These are phyloP conservation scores for Trichoderma sp. DNA, from an alignment of 2,329 filamentous ascomycete genomes.

Conservation along the genomic window DNA sequence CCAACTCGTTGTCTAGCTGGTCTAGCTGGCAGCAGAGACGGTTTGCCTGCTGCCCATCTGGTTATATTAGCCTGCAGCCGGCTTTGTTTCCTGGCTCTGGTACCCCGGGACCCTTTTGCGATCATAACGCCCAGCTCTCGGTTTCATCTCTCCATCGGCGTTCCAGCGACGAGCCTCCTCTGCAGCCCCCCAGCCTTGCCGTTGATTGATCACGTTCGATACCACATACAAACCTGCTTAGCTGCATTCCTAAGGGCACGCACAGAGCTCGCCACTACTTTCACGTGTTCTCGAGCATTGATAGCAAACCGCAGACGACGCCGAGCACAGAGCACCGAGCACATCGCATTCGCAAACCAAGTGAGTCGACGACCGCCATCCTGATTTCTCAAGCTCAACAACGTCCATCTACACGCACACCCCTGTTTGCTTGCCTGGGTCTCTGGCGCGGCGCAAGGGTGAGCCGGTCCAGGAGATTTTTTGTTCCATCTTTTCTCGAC, in stretches of 20 bases:
- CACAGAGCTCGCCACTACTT: neutral
- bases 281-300: neutral
- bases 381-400: neutral
- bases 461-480: conserved; percentile 23
- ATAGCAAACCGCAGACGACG: neutral
- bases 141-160: conserved; percentile 5
- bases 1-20: neutral
- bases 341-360: neutral
- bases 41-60: neutral
- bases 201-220: neutral
- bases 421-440: conserved; percentile 19
- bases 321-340: neutral
- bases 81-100: conserved; percentile 2
- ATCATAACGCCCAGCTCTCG: conserved; percentile 23
- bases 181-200: neutral
- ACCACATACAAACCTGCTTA: neutral
- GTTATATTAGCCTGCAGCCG: conserved; percentile 16
- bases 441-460: conserved; percentile 21
- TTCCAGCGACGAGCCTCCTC: neutral
- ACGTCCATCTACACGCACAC: neutral
- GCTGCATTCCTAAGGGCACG: neutral
- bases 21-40: neutral
- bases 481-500: conserved; percentile 19
- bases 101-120: conserved; percentile 31
- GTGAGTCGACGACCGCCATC: neutral